These are phyloP conservation scores for Hura crepitans DNA, from an alignment of 441 rosid genomes.

Conservation along the genomic window DNA sequence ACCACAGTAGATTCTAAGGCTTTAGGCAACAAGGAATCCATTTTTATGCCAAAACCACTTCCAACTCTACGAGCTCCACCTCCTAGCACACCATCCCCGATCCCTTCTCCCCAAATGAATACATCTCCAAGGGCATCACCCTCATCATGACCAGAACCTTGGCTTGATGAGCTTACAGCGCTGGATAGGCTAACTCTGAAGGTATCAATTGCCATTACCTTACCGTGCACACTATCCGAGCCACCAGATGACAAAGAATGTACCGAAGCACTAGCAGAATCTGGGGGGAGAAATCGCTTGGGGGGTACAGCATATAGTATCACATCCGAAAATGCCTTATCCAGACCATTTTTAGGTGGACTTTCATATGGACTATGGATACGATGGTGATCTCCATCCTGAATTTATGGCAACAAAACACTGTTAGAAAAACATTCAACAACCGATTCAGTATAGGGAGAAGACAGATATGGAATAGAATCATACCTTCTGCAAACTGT, in stretches of 20 bases:
- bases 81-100: conserved; percentile 82
- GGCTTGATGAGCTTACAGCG: conserved; percentile 97
- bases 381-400: conserved; percentile 76
- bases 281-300: conserved; percentile 69
- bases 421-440: conserved; percentile 18
- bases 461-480: conserved; percentile 9
- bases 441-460: conserved; percentile 8
- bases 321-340: conserved; percentile 79
- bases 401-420: conserved; percentile 25
- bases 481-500: conserved; percentile 76
- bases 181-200: conserved; percentile 95
- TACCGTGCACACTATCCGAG: conserved; percentile 77
- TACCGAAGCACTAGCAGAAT: conserved; percentile 69
- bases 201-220: conserved; percentile 57
- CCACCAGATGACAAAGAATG: conserved; percentile 90
- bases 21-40: conserved; percentile 83
- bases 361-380: conserved; percentile 86
- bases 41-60: conserved; percentile 47
- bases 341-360: conserved; percentile 80
- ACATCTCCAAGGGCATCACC: conserved; percentile 97
- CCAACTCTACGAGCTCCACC: conserved; percentile 76
- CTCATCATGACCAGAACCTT: conserved; percentile 98
- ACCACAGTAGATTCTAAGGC: conserved; percentile 90
- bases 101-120: conserved; percentile 92
- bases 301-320: conserved; percentile 70